These are phyloP conservation scores for Aspergillus mulundensis DNA, from an alignment of 495 filamentous ascomycete species.

Conservation along the genomic window DNA sequence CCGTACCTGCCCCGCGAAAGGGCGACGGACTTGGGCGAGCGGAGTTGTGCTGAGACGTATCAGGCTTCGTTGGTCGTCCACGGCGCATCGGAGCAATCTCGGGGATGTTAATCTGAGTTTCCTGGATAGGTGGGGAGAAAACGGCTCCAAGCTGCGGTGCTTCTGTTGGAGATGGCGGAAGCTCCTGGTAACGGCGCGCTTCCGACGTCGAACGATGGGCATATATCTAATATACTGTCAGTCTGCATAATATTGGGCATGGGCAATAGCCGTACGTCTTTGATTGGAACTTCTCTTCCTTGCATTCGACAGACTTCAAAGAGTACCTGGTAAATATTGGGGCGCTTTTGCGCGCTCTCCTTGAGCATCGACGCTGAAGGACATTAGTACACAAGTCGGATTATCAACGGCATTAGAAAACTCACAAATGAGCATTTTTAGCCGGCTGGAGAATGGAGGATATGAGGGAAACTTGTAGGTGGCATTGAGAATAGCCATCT, in stretches of 20 bases:
- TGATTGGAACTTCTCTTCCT: constrained; percentile 81
- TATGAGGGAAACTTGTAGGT: constrained; percentile 89
- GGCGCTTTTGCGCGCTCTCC: constrained; percentile 75
- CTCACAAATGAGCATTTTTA: constrained; percentile 90
- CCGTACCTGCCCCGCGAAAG: constrained; percentile 58
- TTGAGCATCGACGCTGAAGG: constrained; percentile 77
- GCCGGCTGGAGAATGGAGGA: constrained; percentile 80
- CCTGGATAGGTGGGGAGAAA: constrained; percentile 60
- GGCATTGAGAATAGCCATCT: constrained; percentile 97
- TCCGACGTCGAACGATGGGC: constrained; percentile 62
- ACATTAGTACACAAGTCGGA: neutral
- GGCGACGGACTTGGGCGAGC: constrained; percentile 72
- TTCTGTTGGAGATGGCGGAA: constrained; percentile 52
- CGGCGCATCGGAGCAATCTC: constrained; percentile 94
- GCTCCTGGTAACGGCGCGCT: constrained; percentile 55
- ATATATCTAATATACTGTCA: constrained; percentile 66
- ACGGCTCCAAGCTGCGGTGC: constrained; percentile 66
- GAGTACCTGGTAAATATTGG: constrained; percentile 91
- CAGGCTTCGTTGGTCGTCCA: constrained; percentile 67
- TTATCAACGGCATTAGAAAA: neutral
- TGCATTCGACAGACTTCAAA: constrained; percentile 84
- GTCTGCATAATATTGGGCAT: constrained; percentile 3
- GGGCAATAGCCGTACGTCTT: constrained; percentile 65
- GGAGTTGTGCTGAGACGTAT: constrained; percentile 33
- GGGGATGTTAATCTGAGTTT: constrained; percentile 65